These are phyloP conservation scores for Paraleonurus japonicus DNA, from an alignment of 257 asterid species.

Conservation along the genomic window DNA sequence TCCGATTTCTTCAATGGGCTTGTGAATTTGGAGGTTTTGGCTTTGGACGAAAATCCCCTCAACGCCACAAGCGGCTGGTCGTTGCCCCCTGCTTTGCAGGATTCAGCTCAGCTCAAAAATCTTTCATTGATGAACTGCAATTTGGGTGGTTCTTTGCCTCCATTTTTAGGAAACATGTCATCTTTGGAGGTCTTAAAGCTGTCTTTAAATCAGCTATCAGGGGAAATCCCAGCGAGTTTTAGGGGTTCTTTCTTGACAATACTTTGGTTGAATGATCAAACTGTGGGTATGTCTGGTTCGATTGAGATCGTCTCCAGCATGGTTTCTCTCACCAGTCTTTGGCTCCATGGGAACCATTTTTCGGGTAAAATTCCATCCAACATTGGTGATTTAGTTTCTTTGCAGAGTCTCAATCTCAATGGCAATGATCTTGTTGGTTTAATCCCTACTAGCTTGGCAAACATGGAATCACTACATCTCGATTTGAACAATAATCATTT, in stretches of 20 bases:
- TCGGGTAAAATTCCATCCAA: conserved; percentile 72
- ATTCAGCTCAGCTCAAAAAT: conserved; percentile 66
- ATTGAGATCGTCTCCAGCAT: conserved; percentile 55
- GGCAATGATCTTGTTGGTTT: conserved; percentile 75
- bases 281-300: conserved; percentile 66
- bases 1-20: conserved; percentile 80
- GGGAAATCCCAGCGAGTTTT: conserved; percentile 69
- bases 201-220: conserved; percentile 54
- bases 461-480: conserved; percentile 44
- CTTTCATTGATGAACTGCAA: conserved; percentile 58
- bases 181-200: conserved; percentile 65
- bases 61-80: conserved; percentile 76
- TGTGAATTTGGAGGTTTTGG: conserved; percentile 69
- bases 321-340: conserved; percentile 65
- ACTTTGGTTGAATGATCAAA: conserved; percentile 72
- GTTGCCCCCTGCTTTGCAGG: conserved; percentile 55
- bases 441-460: conserved; percentile 56
- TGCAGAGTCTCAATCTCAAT: conserved; percentile 61
- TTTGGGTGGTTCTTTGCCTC: conserved; percentile 75
- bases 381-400: conserved; percentile 52
- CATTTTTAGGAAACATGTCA: conserved; percentile 64
- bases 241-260: conserved; percentile 44
- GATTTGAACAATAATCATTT: conserved; percentile 80
- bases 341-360: conserved; percentile 86
- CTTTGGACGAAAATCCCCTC: conserved; percentile 67